Conservation (phyloP, 495 filamentous ascomycete species). For the Hypoxylon crocopeplum region DNA sequence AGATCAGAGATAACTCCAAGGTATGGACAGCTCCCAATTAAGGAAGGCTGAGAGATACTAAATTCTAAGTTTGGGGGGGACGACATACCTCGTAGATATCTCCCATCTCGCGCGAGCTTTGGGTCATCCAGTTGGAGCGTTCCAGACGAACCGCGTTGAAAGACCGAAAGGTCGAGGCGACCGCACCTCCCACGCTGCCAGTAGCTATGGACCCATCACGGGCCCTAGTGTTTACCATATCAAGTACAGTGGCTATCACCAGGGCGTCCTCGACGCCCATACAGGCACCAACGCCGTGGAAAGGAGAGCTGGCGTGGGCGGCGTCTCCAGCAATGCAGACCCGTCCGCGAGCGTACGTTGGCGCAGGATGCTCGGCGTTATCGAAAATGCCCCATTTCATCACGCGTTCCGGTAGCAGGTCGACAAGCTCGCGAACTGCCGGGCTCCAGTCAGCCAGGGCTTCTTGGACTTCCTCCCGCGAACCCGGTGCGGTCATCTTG, state of each 20-base stretch:
- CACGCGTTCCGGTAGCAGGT: constrained; percentile 37
- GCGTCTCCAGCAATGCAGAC: constrained; percentile 50
- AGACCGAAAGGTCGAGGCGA: not conserved
- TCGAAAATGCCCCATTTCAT: constrained; percentile 52
- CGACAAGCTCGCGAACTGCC: constrained; percentile 24
- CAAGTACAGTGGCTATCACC: too few relatives aligned
- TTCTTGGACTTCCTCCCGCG: not conserved
- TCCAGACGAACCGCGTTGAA: constrained; percentile 15
- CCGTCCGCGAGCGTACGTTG: constrained; percentile 38
- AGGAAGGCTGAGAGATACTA: too few relatives aligned
- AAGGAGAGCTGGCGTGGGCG: constrained; percentile 48
- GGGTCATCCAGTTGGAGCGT: constrained; percentile 36
- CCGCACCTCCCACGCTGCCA: not conserved
- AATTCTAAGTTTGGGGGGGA: too few relatives aligned
- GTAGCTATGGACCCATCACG: not conserved
- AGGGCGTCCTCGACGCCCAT: constrained; percentile 47
- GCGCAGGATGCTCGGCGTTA: constrained; percentile 39
- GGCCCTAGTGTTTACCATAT: too few relatives aligned
- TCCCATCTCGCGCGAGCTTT: constrained; percentile 24
- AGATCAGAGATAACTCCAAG: too few relatives aligned
- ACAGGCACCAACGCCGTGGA: constrained; percentile 48
- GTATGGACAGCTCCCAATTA: not conserved
- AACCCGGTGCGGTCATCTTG: not conserved
- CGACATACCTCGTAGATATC: constrained; percentile 27
- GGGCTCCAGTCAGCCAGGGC: constrained; percentile 22